A percentile compares a stretch with the other conserved stretches of the same genome.
Evolutionary conservation across 2,329 filamentous ascomycete genomes (phyloP).

Genomic region (Hypoxylon sp.): DNA sequence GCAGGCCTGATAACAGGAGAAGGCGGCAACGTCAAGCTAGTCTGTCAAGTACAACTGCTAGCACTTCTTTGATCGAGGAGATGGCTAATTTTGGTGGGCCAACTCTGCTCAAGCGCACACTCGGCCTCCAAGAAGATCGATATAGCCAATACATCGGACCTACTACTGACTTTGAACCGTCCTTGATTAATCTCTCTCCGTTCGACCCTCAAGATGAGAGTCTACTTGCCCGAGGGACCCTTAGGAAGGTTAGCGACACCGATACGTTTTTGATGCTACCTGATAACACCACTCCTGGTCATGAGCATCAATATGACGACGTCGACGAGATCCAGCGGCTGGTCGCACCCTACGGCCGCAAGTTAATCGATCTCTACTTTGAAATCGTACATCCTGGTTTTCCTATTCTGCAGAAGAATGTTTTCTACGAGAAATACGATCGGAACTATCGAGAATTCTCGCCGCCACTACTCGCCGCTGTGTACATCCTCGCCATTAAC

Average conservation of each 20-base stretch:
- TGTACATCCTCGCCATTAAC: slow-evolving; percentile 87
- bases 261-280: slow-evolving; percentile 86
- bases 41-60: slow-evolving; percentile 71
- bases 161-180: slow-evolving; percentile 85
- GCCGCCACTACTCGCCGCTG: slow-evolving; percentile 80
- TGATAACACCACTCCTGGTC: slow-evolving; percentile 77
- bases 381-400: slow-evolving; percentile 83
- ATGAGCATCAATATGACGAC: slow-evolving; percentile 77
- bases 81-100: slow-evolving; percentile 78
- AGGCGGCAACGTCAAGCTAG: slow-evolving; percentile 68
- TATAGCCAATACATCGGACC: slow-evolving; percentile 87
- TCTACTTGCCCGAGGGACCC: slow-evolving; percentile 73
- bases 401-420: slow-evolving; percentile 83
- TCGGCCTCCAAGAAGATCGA: slow-evolving; percentile 81
- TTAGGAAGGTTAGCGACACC: slow-evolving; percentile 80
- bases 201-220: slow-evolving; percentile 88
- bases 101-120: slow-evolving; percentile 74
- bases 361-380: slow-evolving; percentile 85
- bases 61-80: slow-evolving; percentile 74
- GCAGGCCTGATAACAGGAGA: slow-evolving; percentile 66
- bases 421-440: slow-evolving; percentile 83
- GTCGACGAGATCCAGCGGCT: slow-evolving; percentile 79
- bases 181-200: slow-evolving; percentile 82
- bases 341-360: slow-evolving; percentile 81
- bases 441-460: slow-evolving; percentile 79